Evolutionary conservation across 106 monocot species (phyloP).

Genomic region (Vanilla planifolia): DNA sequence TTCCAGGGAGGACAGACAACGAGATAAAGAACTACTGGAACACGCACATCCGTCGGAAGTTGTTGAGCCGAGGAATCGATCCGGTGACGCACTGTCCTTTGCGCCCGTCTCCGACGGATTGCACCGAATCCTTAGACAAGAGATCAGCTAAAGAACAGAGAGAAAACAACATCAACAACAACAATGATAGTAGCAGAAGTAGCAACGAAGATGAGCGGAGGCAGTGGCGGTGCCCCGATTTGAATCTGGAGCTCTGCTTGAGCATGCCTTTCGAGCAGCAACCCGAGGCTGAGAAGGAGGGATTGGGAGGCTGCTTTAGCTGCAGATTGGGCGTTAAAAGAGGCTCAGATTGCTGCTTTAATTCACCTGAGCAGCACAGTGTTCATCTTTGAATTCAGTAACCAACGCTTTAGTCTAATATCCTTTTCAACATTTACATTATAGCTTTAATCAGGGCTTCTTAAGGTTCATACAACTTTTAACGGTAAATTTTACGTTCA

Average conservation of each 20-base stretch:
- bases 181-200: too few species aligned
- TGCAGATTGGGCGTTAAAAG: not conserved
- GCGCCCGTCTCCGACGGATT: not conserved
- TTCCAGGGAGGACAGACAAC: slow-evolving; percentile 74
- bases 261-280: not conserved
- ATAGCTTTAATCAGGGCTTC: too few species aligned
- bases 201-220: too few species aligned
- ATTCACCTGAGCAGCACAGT: too few species aligned
- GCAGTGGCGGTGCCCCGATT: slow-evolving; percentile 1
- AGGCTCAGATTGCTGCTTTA: not conserved
- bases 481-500: too few species aligned
- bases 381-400: too few species aligned
- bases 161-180: not conserved
- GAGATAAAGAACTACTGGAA: slow-evolving; percentile 95
- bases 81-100: slow-evolving; percentile 38
- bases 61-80: slow-evolving; percentile 57
- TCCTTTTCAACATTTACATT: too few species aligned
- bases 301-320: not conserved
- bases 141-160: too few species aligned
- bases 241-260: slow-evolving; percentile 2
- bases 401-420: too few species aligned
- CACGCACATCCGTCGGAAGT: slow-evolving; percentile 70
- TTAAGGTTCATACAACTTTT: too few species aligned
- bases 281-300: not conserved
- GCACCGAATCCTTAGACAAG: too few species aligned